phyloP scores from a whole-genome alignment of 2,329 filamentous ascomycete species.

The Chrysoporthe deuterocubensis region DNA sequence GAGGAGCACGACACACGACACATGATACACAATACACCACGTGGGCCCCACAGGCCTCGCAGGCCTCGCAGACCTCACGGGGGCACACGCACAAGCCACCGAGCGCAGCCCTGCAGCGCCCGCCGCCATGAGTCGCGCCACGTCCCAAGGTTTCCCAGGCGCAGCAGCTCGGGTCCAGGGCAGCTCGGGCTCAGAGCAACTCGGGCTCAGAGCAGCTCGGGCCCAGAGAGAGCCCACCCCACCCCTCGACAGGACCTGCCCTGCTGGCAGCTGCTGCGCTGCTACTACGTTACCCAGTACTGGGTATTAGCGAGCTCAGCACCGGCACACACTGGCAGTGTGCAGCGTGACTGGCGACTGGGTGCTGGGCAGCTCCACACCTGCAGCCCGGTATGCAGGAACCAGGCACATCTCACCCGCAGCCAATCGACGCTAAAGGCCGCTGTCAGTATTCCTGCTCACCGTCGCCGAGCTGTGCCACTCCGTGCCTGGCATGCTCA shows the following conservation, averaged over 20 bases:
- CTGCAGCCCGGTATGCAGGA: slow-evolving; percentile 21
- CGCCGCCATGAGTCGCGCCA: background rate
- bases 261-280: too few species aligned
- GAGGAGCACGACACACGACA: background rate
- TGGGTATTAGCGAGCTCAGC: too few species aligned
- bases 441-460: background rate
- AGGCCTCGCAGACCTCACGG: background rate
- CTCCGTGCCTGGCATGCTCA: background rate
- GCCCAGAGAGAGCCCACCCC: too few species aligned
- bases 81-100: background rate
- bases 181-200: too few species aligned
- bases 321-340: too few species aligned
- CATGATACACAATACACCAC: background rate
- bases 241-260: too few species aligned
- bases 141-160: background rate
- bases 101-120: background rate
- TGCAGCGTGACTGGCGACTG: too few species aligned
- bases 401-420: slow-evolving; percentile 20
- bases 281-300: too few species aligned
- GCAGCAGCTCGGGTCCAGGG: too few species aligned
- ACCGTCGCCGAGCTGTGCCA: background rate
- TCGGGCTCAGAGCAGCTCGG: too few species aligned
- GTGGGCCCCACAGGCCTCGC: background rate
- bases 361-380: background rate
- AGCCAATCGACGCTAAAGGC: slow-evolving; percentile 14